Percentiles rank a stretch among this genome's conserved stretches.
phyloP scores from a whole-genome alignment of 176 grass and related monocot species.

The Melocanna baccifera region DNA sequence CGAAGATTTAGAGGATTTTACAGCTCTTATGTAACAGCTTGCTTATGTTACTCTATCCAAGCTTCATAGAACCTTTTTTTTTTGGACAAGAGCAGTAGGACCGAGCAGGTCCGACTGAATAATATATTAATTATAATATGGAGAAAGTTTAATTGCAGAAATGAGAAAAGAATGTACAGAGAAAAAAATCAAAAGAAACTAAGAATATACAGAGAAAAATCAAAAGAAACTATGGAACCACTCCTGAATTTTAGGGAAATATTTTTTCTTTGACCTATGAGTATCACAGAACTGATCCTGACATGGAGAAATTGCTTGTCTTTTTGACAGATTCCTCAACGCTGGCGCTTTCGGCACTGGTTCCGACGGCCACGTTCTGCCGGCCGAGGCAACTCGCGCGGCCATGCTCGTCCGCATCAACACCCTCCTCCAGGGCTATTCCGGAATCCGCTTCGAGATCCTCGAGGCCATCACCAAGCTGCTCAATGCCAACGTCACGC shows the following conservation, averaged over 20 bases:
- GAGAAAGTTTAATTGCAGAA: too few species aligned
- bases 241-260: too few species aligned
- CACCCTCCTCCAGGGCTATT: constrained; percentile 57
- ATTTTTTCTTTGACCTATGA: too few species aligned
- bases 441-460: constrained; percentile 61
- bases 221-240: too few species aligned
- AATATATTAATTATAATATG: too few species aligned
- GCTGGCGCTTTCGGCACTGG: constrained; percentile 45
- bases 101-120: too few species aligned
- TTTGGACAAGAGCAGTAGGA: too few species aligned
- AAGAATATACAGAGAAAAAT: too few species aligned
- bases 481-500: constrained; percentile 47
- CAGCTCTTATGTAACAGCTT: not conserved
- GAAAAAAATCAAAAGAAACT: too few species aligned
- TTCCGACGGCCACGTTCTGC: constrained; percentile 25
- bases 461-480: constrained; percentile 48
- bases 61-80: not conserved
- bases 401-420: constrained; percentile 66
- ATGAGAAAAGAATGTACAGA: too few species aligned
- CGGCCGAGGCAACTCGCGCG: constrained; percentile 33
- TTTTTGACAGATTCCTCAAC: constrained; percentile 35
- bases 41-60: not conserved
- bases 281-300: not conserved
- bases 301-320: not conserved
- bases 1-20: not conserved